These are phyloP conservation scores for Physcomitrium patens DNA, from an alignment of 225 moss, liverwort and hornwort species.

Conservation along the genomic window DNA sequence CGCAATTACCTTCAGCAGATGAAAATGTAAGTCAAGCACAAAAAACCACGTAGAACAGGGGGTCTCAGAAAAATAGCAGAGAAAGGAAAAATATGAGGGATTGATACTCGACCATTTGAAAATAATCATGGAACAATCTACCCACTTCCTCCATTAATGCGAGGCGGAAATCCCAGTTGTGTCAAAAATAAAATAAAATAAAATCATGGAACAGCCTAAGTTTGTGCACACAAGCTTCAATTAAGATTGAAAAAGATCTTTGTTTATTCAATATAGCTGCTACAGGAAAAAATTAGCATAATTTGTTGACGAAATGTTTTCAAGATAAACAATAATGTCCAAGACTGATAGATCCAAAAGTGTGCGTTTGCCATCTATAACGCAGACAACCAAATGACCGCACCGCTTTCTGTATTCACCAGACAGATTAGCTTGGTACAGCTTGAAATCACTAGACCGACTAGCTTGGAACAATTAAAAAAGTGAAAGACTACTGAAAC, in stretches of 20 bases:
- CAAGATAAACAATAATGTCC: no score
- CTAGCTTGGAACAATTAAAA: no score
- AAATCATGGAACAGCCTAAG: no score
- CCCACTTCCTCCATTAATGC: no score
- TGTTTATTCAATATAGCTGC: background rate
- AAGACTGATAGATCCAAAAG: no score
- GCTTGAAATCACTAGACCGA: background rate
- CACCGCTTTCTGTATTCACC: background rate
- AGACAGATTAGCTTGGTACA: no score
- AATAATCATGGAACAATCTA: background rate
- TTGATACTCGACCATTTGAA: background rate
- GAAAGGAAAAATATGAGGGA: background rate
- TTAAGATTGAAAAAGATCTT: background rate
- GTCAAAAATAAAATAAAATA: no score
- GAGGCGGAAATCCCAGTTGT: no score
- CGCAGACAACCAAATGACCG: background rate
- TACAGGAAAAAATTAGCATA: no score
- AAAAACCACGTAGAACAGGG: background rate
- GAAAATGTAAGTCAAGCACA: slow-evolving; percentile 5
- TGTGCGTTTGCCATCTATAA: background rate
- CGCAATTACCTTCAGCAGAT: background rate
- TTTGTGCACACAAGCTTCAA: no score
- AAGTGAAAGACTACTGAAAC: no score
- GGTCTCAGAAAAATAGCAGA: slow-evolving; percentile 7
- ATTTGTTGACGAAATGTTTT: no score